phyloP scores from a whole-genome alignment of 2,329 filamentous ascomycete species.

The Hansfordia pulvinata region DNA sequence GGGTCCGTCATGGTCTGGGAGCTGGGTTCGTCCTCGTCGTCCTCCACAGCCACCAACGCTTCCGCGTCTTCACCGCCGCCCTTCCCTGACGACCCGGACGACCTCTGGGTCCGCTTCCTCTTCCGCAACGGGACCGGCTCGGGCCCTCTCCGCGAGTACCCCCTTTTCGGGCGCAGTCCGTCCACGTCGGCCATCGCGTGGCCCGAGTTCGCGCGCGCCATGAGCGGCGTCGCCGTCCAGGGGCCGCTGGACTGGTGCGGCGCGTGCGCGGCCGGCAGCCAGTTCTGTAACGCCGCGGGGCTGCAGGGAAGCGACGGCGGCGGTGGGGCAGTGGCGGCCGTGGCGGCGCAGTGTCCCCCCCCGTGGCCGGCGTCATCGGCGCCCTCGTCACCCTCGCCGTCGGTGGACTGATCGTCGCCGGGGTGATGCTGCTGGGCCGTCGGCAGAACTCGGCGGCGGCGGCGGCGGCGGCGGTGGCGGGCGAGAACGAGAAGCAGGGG shows the following conservation, averaged over 20 bases:
- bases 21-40: slow-evolving; percentile 17
- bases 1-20: slow-evolving; percentile 69
- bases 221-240: slow-evolving; percentile 21
- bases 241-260: slow-evolving; percentile 26
- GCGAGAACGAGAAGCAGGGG: slow-evolving; percentile 11
- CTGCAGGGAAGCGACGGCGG: slow-evolving; percentile 4
- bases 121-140: slow-evolving; percentile 34
- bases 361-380: slow-evolving; percentile 31
- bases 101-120: slow-evolving; percentile 40
- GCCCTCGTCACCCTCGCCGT: slow-evolving; percentile 24
- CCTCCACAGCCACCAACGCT: not conserved
- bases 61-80: no score
- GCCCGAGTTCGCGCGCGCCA: slow-evolving; percentile 21
- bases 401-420: slow-evolving; percentile 10
- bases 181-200: slow-evolving; percentile 21
- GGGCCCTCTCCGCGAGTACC: slow-evolving; percentile 19
- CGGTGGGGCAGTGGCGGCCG: slow-evolving; percentile 1
- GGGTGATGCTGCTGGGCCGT: slow-evolving; percentile 9
- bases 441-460: slow-evolving; percentile 12
- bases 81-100: slow-evolving; percentile 18
- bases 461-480: slow-evolving; percentile 24
- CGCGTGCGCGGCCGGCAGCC: slow-evolving; percentile 20
- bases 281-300: slow-evolving; percentile 26
- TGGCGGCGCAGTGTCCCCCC: slow-evolving; percentile 15
- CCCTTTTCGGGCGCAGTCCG: slow-evolving; percentile 24